phyloP scores from a whole-genome alignment of 2,329 filamentous ascomycete species.

The Endoconidiophora polonica region DNA sequence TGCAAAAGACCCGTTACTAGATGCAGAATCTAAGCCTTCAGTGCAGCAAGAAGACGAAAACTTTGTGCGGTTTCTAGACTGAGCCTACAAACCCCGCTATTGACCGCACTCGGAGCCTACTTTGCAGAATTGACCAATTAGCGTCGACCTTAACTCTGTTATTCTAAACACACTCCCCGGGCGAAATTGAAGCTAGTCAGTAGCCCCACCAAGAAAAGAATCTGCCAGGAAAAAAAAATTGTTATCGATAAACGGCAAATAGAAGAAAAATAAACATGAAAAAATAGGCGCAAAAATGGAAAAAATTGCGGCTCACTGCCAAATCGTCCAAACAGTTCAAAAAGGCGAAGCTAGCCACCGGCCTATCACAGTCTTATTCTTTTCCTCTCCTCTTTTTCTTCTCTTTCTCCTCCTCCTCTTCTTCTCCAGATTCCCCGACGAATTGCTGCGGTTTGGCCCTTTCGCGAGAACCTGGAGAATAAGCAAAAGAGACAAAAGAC shows the following conservation, averaged over 20 bases:
- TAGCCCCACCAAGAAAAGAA: neutral
- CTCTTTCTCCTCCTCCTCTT: neutral
- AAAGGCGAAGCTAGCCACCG: conserved; percentile 8
- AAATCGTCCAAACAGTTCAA: conserved; percentile 1
- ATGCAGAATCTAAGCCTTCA: neutral
- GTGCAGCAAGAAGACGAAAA: neutral
- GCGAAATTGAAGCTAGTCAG: neutral
- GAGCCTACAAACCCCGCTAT: neutral
- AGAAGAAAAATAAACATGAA: neutral
- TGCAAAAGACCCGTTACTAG: too few species aligned
- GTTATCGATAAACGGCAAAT: conserved; percentile 3
- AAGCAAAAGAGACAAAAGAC: conserved; percentile 13
- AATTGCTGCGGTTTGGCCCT: conserved; percentile 11
- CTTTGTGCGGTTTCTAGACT: too few species aligned
- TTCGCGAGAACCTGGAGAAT: conserved; percentile 14
- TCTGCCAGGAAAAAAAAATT: conserved; percentile 1
- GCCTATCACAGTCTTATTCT: neutral
- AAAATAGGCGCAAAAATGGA: neutral
- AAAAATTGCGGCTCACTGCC: neutral
- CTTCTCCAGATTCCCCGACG: conserved; percentile 12
- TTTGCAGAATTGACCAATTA: conserved; percentile 4
- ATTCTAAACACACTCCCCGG: conserved; percentile 8
- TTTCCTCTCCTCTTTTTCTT: neutral
- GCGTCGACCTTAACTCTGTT: neutral
- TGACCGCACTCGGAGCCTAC: conserved; percentile 10